Conservation (phyloP, 2,329 filamentous ascomycete species). For the Neodidymelliopsis sp. region DNA sequence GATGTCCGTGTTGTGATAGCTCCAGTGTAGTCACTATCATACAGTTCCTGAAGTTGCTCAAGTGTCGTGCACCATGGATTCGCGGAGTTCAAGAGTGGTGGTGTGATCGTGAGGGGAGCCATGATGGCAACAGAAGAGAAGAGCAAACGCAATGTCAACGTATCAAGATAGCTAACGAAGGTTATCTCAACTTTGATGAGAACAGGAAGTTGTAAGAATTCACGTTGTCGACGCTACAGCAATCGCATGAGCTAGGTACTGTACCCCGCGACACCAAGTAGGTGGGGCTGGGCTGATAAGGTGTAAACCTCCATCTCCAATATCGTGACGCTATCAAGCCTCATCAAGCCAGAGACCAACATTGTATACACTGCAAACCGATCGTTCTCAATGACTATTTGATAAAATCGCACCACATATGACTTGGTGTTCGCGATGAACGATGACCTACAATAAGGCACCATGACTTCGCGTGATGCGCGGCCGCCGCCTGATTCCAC, state of each 20-base stretch:
- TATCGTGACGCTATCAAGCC: neutral
- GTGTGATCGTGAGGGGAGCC: conserved; percentile 60
- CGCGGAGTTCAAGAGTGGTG: conserved; percentile 76
- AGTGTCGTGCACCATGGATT: conserved; percentile 77
- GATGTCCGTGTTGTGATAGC: conserved; percentile 78
- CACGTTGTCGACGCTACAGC: neutral
- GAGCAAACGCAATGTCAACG: neutral
- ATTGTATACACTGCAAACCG: no score
- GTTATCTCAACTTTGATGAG: neutral
- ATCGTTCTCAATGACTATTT: no score
- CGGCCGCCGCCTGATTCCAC: conserved; percentile 1
- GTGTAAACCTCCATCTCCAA: conserved; percentile 1
- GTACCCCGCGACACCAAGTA: conserved; percentile 11
- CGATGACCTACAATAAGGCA: no score
- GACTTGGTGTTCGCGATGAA: no score
- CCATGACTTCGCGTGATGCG: neutral
- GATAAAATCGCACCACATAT: no score
- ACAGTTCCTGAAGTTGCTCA: conserved; percentile 68
- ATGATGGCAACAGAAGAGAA: conserved; percentile 13
- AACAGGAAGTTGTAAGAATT: neutral
- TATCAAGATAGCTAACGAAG: neutral
- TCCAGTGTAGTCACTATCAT: conserved; percentile 68
- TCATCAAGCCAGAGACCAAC: no score
- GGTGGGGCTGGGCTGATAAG: conserved; percentile 18
- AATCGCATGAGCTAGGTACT: neutral